phyloP scores from a whole-genome alignment of 768 basidiomycete species.

The Crassisporium funariophilum region DNA sequence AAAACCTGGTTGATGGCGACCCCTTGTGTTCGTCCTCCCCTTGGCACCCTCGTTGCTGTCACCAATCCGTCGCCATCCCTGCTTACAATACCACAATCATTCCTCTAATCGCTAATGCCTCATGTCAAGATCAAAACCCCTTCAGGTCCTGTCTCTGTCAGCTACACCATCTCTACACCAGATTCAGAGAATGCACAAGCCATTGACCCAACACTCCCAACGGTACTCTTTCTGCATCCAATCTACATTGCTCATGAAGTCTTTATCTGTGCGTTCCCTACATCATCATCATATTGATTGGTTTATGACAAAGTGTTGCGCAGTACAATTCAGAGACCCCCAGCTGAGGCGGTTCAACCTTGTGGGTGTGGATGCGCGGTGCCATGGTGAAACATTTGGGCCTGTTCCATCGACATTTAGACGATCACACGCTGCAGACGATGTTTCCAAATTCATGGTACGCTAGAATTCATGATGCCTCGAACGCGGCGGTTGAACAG shows the following conservation, averaged over 20 bases:
- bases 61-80: background rate
- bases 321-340: constrained; percentile 35
- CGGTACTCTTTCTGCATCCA: constrained; percentile 38
- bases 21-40: background rate
- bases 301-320: background rate
- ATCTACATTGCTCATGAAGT: constrained; percentile 34
- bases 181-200: constrained; percentile 24
- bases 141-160: constrained; percentile 31
- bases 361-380: constrained; percentile 33
- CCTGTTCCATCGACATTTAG: constrained; percentile 26
- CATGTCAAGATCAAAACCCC: constrained; percentile 29
- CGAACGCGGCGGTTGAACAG: background rate
- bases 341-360: constrained; percentile 39
- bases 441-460: constrained; percentile 39
- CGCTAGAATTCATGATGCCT: background rate
- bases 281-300: background rate
- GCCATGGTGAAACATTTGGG: constrained; percentile 35
- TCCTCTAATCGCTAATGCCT: too few species aligned
- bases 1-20: too few species aligned
- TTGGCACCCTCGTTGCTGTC: background rate
- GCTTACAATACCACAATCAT: too few species aligned
- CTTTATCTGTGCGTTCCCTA: constrained; percentile 30
- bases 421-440: constrained; percentile 33
- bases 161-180: constrained; percentile 41
- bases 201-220: constrained; percentile 34